Conservation (phyloP, 768 basidiomycete species). For the Boletus tylopilopsis region DNA sequence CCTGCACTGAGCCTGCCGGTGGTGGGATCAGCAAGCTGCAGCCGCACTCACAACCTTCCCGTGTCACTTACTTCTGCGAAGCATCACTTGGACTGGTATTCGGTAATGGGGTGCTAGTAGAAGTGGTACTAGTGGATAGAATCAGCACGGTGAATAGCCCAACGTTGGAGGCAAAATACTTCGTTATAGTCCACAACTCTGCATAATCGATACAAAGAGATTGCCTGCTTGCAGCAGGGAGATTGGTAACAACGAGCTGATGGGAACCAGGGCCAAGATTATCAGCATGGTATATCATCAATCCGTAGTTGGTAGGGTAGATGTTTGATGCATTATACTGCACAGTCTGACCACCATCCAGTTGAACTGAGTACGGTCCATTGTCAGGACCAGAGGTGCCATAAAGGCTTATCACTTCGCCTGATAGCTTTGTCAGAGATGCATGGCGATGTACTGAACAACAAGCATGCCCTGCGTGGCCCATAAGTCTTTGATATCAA, state of each 20-base stretch:
- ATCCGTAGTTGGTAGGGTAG: constrained; percentile 25
- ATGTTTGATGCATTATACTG: constrained; percentile 19
- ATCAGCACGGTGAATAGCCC: not conserved
- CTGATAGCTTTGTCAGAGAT: constrained; percentile 20
- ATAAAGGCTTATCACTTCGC: constrained; percentile 42
- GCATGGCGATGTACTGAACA: not conserved
- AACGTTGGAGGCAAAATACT: constrained; percentile 8
- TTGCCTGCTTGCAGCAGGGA: constrained; percentile 17
- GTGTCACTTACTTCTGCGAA: constrained; percentile 13
- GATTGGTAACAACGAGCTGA: constrained; percentile 34
- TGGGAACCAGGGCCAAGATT: constrained; percentile 40
- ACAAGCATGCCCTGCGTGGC: constrained; percentile 19
- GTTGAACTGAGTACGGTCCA: constrained; percentile 33
- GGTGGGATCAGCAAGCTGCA: not conserved
- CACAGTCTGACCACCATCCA: constrained; percentile 31
- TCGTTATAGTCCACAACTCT: constrained; percentile 15
- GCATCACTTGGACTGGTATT: not conserved
- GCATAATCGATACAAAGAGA: constrained; percentile 35
- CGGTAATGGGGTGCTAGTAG: not conserved
- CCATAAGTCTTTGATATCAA: constrained; percentile 2
- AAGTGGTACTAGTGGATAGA: not conserved
- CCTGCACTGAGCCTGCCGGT: constrained; percentile 19
- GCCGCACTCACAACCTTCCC: not conserved
- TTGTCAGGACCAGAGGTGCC: constrained; percentile 39
- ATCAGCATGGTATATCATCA: constrained; percentile 31